phyloP scores from a whole-genome alignment of 768 basidiomycete species.

The Macrolepiota albuminosa region DNA sequence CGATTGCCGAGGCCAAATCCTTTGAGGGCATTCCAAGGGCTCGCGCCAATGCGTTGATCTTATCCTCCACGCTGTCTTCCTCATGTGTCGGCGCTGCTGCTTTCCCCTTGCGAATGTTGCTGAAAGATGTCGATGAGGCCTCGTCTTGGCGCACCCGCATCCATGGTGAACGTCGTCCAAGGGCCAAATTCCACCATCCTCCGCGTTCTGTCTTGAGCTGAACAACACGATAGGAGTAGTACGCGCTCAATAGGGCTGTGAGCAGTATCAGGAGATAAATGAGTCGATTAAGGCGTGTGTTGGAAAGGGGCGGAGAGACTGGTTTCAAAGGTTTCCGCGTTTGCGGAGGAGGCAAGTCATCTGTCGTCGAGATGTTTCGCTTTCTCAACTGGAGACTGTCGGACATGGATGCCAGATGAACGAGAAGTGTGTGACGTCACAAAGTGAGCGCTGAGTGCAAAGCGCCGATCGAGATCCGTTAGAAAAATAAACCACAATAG shows the following conservation, averaged over 20 bases:
- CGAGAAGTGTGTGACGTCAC: neutral
- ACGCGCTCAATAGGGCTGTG: constrained; percentile 37
- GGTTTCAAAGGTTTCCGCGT: constrained; percentile 15
- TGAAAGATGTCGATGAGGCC: neutral
- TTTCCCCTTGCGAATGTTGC: constrained; percentile 7
- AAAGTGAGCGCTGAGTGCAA: too few species aligned
- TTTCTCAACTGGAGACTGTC: constrained; percentile 4
- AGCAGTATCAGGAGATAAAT: constrained; percentile 43
- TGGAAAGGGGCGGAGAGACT: constrained; percentile 42
- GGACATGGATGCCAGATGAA: constrained; percentile 1
- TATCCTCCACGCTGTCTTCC: constrained; percentile 41
- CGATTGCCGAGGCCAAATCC: constrained; percentile 62
- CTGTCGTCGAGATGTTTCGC: constrained; percentile 12
- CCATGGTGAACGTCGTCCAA: constrained; percentile 32
- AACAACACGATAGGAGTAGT: constrained; percentile 46
- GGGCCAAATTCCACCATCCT: constrained; percentile 56
- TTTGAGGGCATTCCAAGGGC: constrained; percentile 57
- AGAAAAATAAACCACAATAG: too few species aligned
- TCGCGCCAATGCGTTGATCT: constrained; percentile 55
- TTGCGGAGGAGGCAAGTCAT: constrained; percentile 26
- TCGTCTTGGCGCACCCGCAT: neutral
- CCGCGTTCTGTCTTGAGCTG: constrained; percentile 43
- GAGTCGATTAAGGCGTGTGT: constrained; percentile 41
- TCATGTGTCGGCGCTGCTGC: neutral
- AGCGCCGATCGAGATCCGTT: neutral